Evolutionary conservation across 2,329 filamentous ascomycete species (phyloP).

Genomic region (Aspergillus candidus): DNA sequence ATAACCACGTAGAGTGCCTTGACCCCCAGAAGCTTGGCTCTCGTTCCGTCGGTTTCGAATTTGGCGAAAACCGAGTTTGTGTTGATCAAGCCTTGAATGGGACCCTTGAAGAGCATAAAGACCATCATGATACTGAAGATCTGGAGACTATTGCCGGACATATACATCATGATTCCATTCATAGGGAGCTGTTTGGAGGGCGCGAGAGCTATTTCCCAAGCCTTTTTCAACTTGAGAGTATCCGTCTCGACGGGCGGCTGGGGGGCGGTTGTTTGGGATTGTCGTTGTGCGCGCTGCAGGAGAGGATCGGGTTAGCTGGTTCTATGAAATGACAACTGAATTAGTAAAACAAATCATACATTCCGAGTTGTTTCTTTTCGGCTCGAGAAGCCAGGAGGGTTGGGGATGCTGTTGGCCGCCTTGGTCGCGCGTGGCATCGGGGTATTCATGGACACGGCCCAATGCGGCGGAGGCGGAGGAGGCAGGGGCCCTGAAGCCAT

Average conservation of each 20-base stretch:
- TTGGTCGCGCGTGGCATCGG: constrained; percentile 64
- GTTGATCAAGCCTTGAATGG: constrained; percentile 72
- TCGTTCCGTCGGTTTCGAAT: constrained; percentile 78
- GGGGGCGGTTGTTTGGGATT: constrained; percentile 18
- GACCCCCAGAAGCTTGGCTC: constrained; percentile 66
- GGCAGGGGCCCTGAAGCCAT: constrained; percentile 21
- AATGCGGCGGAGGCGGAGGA: constrained; percentile 58
- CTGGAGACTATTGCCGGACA: constrained; percentile 96
- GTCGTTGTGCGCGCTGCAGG: constrained; percentile 29
- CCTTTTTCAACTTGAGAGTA: constrained; percentile 94
- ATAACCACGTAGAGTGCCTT: constrained; percentile 84
- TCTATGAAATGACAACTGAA: background rate
- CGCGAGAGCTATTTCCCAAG: constrained; percentile 92
- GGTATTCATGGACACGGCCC: constrained; percentile 74
- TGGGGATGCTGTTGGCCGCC: constrained; percentile 56
- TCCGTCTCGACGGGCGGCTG: constrained; percentile 72
- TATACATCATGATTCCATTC: constrained; percentile 99
- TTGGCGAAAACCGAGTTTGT: constrained; percentile 86
- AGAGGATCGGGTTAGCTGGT: background rate
- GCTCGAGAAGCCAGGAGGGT: constrained; percentile 78
- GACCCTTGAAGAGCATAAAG: constrained; percentile 97
- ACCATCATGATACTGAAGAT: constrained; percentile 99
- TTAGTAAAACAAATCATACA: constrained; percentile 1
- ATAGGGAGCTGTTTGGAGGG: constrained; percentile 93
- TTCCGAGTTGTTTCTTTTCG: constrained; percentile 40